Conservation (phyloP, 1,139 yeast genomes). For the Pichia sp. region DNA sequence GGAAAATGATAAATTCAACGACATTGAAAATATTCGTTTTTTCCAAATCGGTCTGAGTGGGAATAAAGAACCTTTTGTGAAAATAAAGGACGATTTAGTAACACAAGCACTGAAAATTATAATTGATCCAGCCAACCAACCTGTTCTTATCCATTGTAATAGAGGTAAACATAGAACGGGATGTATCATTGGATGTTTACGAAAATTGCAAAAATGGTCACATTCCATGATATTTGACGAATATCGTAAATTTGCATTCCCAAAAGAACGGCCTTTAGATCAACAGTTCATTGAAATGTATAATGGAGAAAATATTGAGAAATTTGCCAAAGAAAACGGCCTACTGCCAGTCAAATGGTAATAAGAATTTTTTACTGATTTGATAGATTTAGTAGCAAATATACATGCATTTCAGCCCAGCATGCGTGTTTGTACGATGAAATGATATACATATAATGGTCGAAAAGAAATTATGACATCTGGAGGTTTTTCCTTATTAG, state of each 20-base stretch:
- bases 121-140: slow-evolving; percentile 79
- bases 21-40: slow-evolving; percentile 51
- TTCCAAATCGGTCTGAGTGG: slow-evolving; percentile 94
- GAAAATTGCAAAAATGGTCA: slow-evolving; percentile 89
- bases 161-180: slow-evolving; percentile 97
- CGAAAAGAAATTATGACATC: too few species aligned
- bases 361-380: slow-evolving; percentile 3
- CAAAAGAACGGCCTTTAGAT: slow-evolving; percentile 91
- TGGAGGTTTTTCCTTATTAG: too few species aligned
- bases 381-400: neutral
- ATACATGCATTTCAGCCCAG: too few species aligned
- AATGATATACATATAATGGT: too few species aligned
- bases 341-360: slow-evolving; percentile 71
- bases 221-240: slow-evolving; percentile 90
- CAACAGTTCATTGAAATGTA: slow-evolving; percentile 91
- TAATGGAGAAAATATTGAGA: slow-evolving; percentile 52
- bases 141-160: slow-evolving; percentile 87
- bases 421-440: too few species aligned
- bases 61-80: slow-evolving; percentile 90
- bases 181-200: slow-evolving; percentile 84
- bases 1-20: slow-evolving; percentile 58
- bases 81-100: slow-evolving; percentile 67
- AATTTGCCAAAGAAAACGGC: slow-evolving; percentile 40
- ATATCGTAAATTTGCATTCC: slow-evolving; percentile 87
- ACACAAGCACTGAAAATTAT: slow-evolving; percentile 79